Percentiles rank a stretch among this genome's conserved stretches.
Conservation (phyloP, 495 filamentous ascomycete species). For the Penicillium crystallinum region DNA sequence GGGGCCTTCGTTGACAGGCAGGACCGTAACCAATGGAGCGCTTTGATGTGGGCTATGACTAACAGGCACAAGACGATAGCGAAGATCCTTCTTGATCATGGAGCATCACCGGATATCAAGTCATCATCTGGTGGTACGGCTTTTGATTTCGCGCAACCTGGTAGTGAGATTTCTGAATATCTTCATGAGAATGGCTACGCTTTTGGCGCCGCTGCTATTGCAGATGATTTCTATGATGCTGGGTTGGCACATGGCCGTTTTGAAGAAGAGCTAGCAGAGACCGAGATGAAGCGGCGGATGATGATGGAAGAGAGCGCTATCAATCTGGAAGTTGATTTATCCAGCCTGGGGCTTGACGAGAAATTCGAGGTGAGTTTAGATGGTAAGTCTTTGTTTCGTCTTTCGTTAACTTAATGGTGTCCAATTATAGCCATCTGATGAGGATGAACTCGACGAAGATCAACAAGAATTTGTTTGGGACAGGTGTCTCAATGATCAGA, state of each 20-base stretch:
- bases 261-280: slow-evolving; percentile 96
- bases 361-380: slow-evolving; percentile 70
- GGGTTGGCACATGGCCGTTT: slow-evolving; percentile 91
- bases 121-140: slow-evolving; percentile 93
- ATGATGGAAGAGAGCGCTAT: slow-evolving; percentile 99
- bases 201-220: slow-evolving; percentile 80
- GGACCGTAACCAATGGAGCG: slow-evolving; percentile 94
- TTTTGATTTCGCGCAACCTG: slow-evolving; percentile 88
- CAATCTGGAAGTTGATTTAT: slow-evolving; percentile 94
- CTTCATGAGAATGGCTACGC: slow-evolving; percentile 88
- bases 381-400: slow-evolving; percentile 2
- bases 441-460: slow-evolving; percentile 74
- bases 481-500: slow-evolving; percentile 91
- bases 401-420: slow-evolving; percentile 6
- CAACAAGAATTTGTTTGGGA: slow-evolving; percentile 97
- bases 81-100: slow-evolving; percentile 84
- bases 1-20: slow-evolving; percentile 91
- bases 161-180: slow-evolving; percentile 95
- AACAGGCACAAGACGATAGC: slow-evolving; percentile 95
- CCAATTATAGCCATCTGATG: slow-evolving; percentile 57
- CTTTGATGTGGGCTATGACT: slow-evolving; percentile 99
- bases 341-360: slow-evolving; percentile 93
- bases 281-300: slow-evolving; percentile 92
- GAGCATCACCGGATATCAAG: slow-evolving; percentile 91
- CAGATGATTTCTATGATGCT: slow-evolving; percentile 90